Evolutionary conservation across 192 early-diverging fungal genomes (phyloP).

Genomic region (Endogone sp.): DNA sequence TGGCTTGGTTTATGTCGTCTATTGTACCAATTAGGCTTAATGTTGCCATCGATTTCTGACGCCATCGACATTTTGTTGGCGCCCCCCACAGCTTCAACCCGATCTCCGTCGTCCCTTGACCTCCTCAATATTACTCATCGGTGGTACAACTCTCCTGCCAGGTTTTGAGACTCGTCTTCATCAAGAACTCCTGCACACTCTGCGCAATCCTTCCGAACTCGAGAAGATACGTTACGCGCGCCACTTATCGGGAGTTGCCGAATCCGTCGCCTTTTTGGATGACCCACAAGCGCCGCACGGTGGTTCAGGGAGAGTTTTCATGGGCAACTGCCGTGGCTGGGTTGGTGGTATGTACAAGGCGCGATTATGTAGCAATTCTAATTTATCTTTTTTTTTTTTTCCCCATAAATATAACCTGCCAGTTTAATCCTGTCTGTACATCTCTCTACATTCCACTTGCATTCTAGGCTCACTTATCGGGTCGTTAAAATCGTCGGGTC

Average conservation of each 20-base stretch:
- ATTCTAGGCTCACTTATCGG: conserved; percentile 65
- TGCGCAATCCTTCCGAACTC: conserved; percentile 33
- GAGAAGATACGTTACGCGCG: conserved; percentile 43
- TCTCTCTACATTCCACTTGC: too few species aligned
- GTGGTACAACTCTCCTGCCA: conserved; percentile 74
- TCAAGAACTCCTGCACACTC: conserved; percentile 51
- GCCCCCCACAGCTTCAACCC: conserved; percentile 45
- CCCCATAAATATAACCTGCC: too few species aligned
- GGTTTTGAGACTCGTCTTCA: conserved; percentile 60
- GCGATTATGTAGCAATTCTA: neutral
- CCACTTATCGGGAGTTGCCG: conserved; percentile 35
- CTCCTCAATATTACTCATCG: conserved; percentile 64
- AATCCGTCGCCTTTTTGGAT: conserved; percentile 54
- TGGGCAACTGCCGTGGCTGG: conserved; percentile 70
- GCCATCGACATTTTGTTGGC: neutral
- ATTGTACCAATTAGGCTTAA: neutral
- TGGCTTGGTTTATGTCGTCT: neutral
- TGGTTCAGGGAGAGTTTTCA: conserved; percentile 54
- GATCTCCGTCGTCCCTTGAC: conserved; percentile 70
- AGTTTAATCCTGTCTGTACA: too few species aligned
- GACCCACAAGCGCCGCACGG: conserved; percentile 18
- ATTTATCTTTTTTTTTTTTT: conserved; percentile 3
- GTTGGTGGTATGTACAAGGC: conserved; percentile 61
- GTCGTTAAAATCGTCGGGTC: conserved; percentile 65
- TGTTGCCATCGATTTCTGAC: neutral